Conservation (phyloP, 2,329 filamentous ascomycete genomes). For the Claviceps purpurea region DNA sequence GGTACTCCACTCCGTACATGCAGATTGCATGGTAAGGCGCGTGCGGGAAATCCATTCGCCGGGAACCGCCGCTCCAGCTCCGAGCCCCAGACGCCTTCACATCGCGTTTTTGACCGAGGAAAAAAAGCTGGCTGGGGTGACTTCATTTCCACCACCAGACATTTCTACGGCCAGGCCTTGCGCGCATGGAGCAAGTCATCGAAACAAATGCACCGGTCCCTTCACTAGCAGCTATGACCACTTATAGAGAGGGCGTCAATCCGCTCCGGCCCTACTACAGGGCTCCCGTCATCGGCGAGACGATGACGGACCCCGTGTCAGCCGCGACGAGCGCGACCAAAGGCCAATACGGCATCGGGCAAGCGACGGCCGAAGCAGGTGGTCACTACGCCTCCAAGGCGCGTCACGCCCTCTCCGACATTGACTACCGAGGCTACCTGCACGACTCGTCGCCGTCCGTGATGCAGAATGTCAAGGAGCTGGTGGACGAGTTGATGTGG, state of each 20-base stretch:
- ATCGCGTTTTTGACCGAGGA: conserved; percentile 6
- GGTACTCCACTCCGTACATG: no score
- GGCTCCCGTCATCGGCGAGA: conserved; percentile 41
- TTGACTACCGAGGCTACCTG: conserved; percentile 85
- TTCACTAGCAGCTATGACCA: conserved; percentile 26
- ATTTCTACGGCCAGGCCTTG: background rate
- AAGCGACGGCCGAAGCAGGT: conserved; percentile 23
- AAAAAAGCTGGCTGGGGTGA: conserved; percentile 6
- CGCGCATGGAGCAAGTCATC: background rate
- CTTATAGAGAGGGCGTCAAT: conserved; percentile 38
- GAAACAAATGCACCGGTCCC: conserved; percentile 14
- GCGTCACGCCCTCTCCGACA: conserved; percentile 74
- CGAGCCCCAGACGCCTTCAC: background rate
- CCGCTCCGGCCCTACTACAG: conserved; percentile 60
- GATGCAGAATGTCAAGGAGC: conserved; percentile 58
- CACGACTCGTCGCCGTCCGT: conserved; percentile 62
- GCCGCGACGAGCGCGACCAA: conserved; percentile 23
- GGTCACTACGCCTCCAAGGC: conserved; percentile 40
- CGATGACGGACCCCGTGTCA: conserved; percentile 23
- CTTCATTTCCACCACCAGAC: background rate
- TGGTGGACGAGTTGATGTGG: conserved; percentile 78
- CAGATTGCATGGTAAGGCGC: conserved; percentile 10
- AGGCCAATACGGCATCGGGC: conserved; percentile 31
- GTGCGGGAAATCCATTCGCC: conserved; percentile 23
- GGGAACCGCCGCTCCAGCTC: conserved; percentile 7